Conservation (phyloP, 352 stramenopile genomes). For the Peronospora farinosa region DNA sequence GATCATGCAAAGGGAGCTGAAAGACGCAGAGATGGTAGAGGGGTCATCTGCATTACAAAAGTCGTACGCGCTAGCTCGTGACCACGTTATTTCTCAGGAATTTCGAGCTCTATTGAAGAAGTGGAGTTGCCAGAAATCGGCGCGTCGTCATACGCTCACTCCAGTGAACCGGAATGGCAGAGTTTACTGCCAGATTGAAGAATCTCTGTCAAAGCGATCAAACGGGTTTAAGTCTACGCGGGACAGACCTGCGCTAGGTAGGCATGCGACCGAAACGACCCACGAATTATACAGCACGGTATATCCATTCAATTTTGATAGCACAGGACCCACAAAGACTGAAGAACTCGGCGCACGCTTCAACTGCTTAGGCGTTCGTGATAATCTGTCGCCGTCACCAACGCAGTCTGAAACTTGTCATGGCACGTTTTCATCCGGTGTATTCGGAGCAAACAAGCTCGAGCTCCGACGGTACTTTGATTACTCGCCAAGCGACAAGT, state of each 20-base stretch:
- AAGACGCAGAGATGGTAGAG: conserved; percentile 1
- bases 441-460: background rate
- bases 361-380: background rate
- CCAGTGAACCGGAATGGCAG: conserved; percentile 6
- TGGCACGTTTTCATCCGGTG: background rate
- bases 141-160: conserved; percentile 16
- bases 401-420: background rate
- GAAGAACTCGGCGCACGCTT: background rate
- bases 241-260: conserved; percentile 3
- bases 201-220: conserved; percentile 4
- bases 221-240: conserved; percentile 3
- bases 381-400: background rate
- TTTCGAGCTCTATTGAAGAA: conserved; percentile 23
- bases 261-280: background rate
- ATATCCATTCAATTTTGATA: background rate
- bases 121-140: conserved; percentile 17
- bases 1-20: conserved; percentile 17
- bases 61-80: conserved; percentile 12
- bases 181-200: conserved; percentile 20
- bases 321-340: background rate
- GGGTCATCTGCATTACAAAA: conserved; percentile 1
- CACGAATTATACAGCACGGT: background rate
- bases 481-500: background rate
- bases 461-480: conserved; percentile 2
- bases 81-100: conserved; percentile 17